Evolutionary conservation across 768 basidiomycete species (phyloP).

Genomic region (Termitomyces sp.): DNA sequence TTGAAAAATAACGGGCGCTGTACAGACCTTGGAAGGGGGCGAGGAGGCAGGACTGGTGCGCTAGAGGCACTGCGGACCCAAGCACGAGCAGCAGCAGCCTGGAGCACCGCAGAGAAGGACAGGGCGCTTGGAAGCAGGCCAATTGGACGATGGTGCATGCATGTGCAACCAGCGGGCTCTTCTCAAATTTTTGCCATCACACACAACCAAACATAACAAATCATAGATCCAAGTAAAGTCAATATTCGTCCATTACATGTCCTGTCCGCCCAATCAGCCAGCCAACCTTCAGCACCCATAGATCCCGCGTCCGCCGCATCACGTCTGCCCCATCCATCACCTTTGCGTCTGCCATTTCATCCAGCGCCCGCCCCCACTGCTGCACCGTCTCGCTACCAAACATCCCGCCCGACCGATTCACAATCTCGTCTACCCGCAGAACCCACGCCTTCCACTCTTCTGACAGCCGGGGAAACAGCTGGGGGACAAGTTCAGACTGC

Average conservation of each 20-base stretch:
- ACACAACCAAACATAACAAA: slow-evolving; percentile 11
- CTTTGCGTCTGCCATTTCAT: slow-evolving; percentile 57
- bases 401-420: slow-evolving; percentile 75
- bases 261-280: slow-evolving; percentile 60
- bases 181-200: slow-evolving; percentile 14
- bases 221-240: slow-evolving; percentile 1
- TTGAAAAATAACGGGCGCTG: neutral
- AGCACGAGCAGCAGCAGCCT: slow-evolving; percentile 45
- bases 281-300: slow-evolving; percentile 71
- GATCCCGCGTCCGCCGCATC: slow-evolving; percentile 43
- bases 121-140: slow-evolving; percentile 14
- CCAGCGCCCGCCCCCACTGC: slow-evolving; percentile 65
- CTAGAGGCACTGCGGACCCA: slow-evolving; percentile 30
- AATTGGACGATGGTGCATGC: slow-evolving; percentile 46
- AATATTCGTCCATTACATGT: slow-evolving; percentile 30
- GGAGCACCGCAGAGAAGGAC: slow-evolving; percentile 36
- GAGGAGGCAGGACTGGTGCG: neutral
- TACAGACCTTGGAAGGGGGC: neutral
- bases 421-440: slow-evolving; percentile 57
- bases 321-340: slow-evolving; percentile 27
- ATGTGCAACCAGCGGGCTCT: slow-evolving; percentile 24
- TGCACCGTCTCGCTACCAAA: slow-evolving; percentile 68
- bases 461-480: slow-evolving; percentile 57
- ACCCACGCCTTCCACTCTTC: slow-evolving; percentile 83
- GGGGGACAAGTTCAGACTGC: slow-evolving; percentile 50